phyloP scores from a whole-genome alignment of 1,284 basidiomycete species.

The Pyrrhoderma lamaoense region DNA sequence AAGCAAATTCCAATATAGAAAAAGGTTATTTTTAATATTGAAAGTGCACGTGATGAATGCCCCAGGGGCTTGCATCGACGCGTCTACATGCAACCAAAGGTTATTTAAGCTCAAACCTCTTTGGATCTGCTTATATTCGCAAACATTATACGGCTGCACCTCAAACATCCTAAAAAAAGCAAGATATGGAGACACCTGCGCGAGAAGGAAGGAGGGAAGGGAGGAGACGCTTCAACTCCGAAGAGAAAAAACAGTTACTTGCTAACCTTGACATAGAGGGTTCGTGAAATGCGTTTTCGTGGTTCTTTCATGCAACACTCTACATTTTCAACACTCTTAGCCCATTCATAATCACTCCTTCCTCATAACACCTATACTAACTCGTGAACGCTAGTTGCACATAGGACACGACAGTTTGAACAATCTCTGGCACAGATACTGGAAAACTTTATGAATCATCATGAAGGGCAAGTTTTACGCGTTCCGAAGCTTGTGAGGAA shows the following conservation, averaged over 20 bases:
- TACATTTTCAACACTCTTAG: no score
- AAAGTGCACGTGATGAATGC: no score
- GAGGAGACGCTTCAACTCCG: conserved; percentile 36
- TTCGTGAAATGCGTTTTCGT: conserved; percentile 27
- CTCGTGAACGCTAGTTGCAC: no score
- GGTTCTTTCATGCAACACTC: background rate
- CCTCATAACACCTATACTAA: no score
- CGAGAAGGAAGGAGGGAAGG: conserved; percentile 5
- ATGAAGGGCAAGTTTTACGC: conserved; percentile 64
- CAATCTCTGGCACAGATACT: conserved; percentile 64
- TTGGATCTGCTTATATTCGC: no score
- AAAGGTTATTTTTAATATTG: no score
- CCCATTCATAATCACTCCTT: no score
- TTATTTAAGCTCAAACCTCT: background rate
- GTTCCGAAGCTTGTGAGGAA: conserved; percentile 66
- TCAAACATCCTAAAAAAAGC: background rate
- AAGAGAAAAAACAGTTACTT: conserved; percentile 68
- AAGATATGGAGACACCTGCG: conserved; percentile 16
- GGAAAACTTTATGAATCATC: conserved; percentile 60
- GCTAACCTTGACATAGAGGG: conserved; percentile 76
- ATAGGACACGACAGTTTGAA: conserved; percentile 61
- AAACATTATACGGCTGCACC: no score
- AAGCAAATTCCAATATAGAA: no score
- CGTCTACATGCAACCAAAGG: background rate
- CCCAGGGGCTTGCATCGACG: background rate